Base-by-base conservation (phyloP, 257 asterid species). In the Nicotiana attenuata region DNA sequence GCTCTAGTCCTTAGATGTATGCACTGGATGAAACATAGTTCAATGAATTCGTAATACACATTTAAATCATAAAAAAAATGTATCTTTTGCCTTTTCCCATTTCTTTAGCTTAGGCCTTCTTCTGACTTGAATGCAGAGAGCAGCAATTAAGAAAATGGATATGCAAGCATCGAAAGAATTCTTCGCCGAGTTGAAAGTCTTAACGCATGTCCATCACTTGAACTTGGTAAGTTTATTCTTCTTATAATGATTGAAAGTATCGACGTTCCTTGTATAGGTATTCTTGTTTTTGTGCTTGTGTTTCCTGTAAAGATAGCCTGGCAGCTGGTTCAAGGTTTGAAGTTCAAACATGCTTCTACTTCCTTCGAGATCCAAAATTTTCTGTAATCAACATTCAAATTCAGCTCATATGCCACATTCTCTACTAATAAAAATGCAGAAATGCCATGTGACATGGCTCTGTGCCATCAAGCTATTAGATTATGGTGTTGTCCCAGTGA, bases 81-180 rank as follows among this genome's bases (percentile, higher is more conserved):
- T 47, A 24, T 50, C 63, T 47, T 73, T 73, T 2, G 24, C 78
- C 9, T 73, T 69, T 24, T 20, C 20, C 78, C 47, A 45, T 45
- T 13, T 22, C 79, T 73, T 14, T 50, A 75, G 26, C 80, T 75
- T 47, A 15, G 17, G 80, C 52, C 64, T 80, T 26, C n/a, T 29
- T 56, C 33, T 47, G 83, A 64, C 61, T 65, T 66, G 66, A 82
- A 82, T 87, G 86, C 87, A 91, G 97, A 89, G 88, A 88, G 94
- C 97, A 82, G 98, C 94, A 9, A 87, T 94, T 26, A 93, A 93
- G 91, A 88, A 89, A 89, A 91, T 94, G 98, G 97, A 94, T 81
- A 92, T 94, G 97, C 95, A 92, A 89, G 98, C 97, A 68, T 90
- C 98, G 2, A 91, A 91, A 86, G 97, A 92, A 81, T 94, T 94